Base-by-base conservation (phyloP, 441 rosid genomes). In the Croton setiger region DNA sequence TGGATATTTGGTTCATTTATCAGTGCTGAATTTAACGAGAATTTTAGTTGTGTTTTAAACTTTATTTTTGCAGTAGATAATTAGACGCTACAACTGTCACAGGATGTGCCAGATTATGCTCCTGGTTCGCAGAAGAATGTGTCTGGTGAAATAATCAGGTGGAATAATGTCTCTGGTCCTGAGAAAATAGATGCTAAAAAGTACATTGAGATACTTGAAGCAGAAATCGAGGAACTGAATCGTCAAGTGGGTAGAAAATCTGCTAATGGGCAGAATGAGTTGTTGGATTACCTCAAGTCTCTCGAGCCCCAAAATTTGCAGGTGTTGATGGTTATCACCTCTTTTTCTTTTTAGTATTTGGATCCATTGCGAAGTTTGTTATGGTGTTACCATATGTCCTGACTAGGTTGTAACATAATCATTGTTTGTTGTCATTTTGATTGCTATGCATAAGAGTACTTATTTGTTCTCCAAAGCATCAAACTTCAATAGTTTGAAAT, bases 231-330 rank as follows among this genome's bases (percentile, higher is more conserved):
- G 74, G 98, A 95, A 76, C 80, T 92, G 57, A 95, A 90, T 72
- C 76, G 73, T 61, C 97, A 90, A 80, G 92, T 90, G 15, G 91
- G 86, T 47, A 76, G 87, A 78, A 89, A 86, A 76, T 74, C 92
- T 61, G 70, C 81, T 13, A 79, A 73, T 75, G 95, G 92, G 63
- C 88, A 82, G 63, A 95, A 95, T 70, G 98, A 87, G 45, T 83
- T 95, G 71, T 76, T 95, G 81, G 97, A 95, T 64, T 92, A 84
- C 79, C 93, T 92, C 18, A 90, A 86, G 79, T 75, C 97, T 70
- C 98, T 95, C 8, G 96, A 95, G 76, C 99, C 99, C 51, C 98
- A 92, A 73, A 95, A 95, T 86, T 80, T 95, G 41, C 87, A 95
- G 97, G 97, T 89, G 79, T 75, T 66, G 47, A 45, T 47, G 73